These are phyloP conservation scores for Hortiboletus rubellus DNA, from an alignment of 1,284 basidiomycete genomes.

Conservation along the genomic window DNA sequence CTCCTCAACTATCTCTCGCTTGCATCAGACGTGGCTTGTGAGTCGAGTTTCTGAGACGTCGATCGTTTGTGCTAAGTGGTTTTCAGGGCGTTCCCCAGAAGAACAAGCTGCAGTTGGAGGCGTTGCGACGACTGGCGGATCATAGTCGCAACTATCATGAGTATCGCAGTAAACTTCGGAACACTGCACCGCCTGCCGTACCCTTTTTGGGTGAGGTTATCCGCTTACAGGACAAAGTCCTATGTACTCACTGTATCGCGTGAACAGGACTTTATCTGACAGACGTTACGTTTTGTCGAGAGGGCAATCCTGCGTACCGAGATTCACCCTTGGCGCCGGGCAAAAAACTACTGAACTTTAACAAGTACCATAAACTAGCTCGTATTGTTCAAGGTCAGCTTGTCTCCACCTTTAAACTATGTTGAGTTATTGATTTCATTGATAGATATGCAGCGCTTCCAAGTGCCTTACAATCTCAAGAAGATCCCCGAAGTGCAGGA, in stretches of 20 bases:
- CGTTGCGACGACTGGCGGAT: constrained; percentile 83
- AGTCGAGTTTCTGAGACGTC: constrained; percentile 30
- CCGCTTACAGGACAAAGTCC: not conserved
- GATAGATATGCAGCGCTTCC: constrained; percentile 93
- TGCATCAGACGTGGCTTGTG: constrained; percentile 91
- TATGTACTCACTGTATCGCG: constrained; percentile 9
- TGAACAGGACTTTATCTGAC: constrained; percentile 78
- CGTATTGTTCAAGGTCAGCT: constrained; percentile 78
- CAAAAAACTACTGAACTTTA: constrained; percentile 91
- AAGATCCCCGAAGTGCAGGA: constrained; percentile 83
- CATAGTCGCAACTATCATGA: constrained; percentile 90
- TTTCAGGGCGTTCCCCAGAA: constrained; percentile 81
- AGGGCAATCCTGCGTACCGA: constrained; percentile 88
- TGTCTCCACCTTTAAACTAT: not conserved
- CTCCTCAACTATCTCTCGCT: constrained; percentile 88
- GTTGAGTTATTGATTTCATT: constrained; percentile 7
- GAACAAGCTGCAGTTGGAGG: constrained; percentile 77
- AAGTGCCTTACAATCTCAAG: constrained; percentile 80
- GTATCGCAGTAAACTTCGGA: constrained; percentile 83
- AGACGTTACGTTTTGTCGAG: constrained; percentile 93
- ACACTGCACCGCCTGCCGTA: constrained; percentile 83
- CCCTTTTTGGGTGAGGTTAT: constrained; percentile 78
- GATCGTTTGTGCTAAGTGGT: constrained; percentile 13
- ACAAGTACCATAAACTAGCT: constrained; percentile 90
- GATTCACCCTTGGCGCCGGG: constrained; percentile 75